Conservation (phyloP, 2,329 filamentous ascomycete genomes). For the Neodidymelliopsis sp. region DNA sequence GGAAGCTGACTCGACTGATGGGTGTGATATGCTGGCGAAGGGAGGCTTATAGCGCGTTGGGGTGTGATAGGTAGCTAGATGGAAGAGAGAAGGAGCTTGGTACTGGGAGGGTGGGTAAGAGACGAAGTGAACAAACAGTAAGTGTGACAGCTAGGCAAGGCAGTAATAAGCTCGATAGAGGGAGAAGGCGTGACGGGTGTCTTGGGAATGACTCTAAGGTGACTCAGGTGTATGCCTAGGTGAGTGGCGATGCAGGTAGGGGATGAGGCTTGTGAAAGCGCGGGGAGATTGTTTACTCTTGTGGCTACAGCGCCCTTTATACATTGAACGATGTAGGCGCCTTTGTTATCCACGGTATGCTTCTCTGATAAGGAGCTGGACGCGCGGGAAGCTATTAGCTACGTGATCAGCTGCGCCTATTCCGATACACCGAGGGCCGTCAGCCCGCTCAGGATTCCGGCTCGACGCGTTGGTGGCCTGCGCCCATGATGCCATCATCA, state of each 20-base stretch:
- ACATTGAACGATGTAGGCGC: slow-evolving; percentile 33
- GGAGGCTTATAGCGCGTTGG: slow-evolving; percentile 12
- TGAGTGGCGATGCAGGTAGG: slow-evolving; percentile 41
- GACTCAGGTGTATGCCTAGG: slow-evolving; percentile 39
- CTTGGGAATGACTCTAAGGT: slow-evolving; percentile 46
- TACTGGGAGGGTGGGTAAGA: slow-evolving; percentile 10
- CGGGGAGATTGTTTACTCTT: slow-evolving; percentile 25
- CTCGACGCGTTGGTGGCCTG: slow-evolving; percentile 28
- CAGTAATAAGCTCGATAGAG: slow-evolving; percentile 36
- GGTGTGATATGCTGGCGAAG: slow-evolving; percentile 6
- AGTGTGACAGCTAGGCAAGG: slow-evolving; percentile 26
- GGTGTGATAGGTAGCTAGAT: slow-evolving; percentile 3
- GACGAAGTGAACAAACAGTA: slow-evolving; percentile 22
- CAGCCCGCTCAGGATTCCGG: slow-evolving; percentile 34
- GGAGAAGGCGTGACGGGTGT: slow-evolving; percentile 42
- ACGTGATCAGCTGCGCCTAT: slow-evolving; percentile 28
- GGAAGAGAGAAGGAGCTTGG: slow-evolving; percentile 2
- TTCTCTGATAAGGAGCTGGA: slow-evolving; percentile 40
- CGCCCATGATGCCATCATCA: slow-evolving; percentile 42
- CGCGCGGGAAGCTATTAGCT: slow-evolving; percentile 29
- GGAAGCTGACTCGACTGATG: slow-evolving; percentile 18
- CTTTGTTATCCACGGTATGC: slow-evolving; percentile 25
- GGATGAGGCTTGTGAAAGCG: slow-evolving; percentile 27
- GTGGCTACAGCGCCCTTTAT: slow-evolving; percentile 36
- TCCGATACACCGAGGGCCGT: slow-evolving; percentile 44